Evolutionary conservation across 495 filamentous ascomycete genomes (phyloP), one percentile per base, ranked within the genome.

Genomic region (Terfezia claveryi): DNA sequence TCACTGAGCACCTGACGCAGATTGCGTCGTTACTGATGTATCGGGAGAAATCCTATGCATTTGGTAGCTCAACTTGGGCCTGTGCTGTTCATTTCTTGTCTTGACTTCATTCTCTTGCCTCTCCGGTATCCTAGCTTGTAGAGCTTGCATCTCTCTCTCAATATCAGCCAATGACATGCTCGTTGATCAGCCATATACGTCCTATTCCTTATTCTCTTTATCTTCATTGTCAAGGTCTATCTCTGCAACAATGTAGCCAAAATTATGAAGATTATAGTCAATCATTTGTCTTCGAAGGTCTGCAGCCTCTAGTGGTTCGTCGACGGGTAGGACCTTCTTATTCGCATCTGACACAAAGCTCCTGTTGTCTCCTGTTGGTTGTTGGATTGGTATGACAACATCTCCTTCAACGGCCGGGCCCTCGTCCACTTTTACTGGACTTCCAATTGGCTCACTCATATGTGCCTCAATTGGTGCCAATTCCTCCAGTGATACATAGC

Each of bases 191-290:
- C 91, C 91, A 59, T 76, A 79, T 51, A 82, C 73, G 52, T 79
- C 76, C 6, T n/a, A n/a, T n/a, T n/a, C n/a, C n/a, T n/a, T n/a
- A n/a, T 80, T 76, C 52, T 78, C 74, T 49, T 76, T 73, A 3
- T 73, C 68, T 0, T 73, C 71, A 56, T 71, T n/a, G n/a, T n/a
- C 85, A 11, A 98, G 64, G 55, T 91, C 76, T 37, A 98, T 72
- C 69, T 95, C 87, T n/a, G 89, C 89, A 8, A 98, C 89, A 2
- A 98, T 82, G 23, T 84, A 76, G 1, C 85, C 85, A 54, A 98
- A 79, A 60, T 94, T 87, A 23, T 68, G 71, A 66, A 91, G 76
- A 50, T 80, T 80, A 61, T 95, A 96, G 57, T 83, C 72, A n/a
- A 95, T 68, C 91, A 98, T 96, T 59, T 95, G 79, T 54, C 81